Evolutionary conservation across 2,329 filamentous ascomycete genomes (phyloP), one percentile per base, ranked within the genome.

Genomic region (Alternaria gansuensis): DNA sequence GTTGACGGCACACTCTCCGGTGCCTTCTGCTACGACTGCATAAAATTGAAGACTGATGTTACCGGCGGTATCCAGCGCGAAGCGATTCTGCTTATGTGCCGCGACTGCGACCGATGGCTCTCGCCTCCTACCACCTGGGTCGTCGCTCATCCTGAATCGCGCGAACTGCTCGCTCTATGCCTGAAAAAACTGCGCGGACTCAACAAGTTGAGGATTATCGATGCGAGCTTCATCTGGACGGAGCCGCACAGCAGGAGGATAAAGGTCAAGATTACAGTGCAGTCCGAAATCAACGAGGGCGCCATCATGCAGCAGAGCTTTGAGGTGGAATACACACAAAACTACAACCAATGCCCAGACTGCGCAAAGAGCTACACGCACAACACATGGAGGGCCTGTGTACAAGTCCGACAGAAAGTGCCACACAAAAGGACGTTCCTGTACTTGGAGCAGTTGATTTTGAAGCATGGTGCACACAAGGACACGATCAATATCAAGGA

Each of bases 401-500:
- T 98, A 7, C 96, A 99, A 81, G 92, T 99, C 55, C 89, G 95
- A 63, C 95, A 99, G 78, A 97, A 98, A 81, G 95, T 99, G 37
- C 87, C 91, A 5, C 95, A 99, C 82, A 99, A 98, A 87, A 85
- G 95, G 70, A 91, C 89, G 1, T 92, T 92, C 77, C 78, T 92
- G 58, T 91, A 86, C 75, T 87, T 98, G 34, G 95, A 98, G 79
- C 94, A 99, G 82, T 84, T 98, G 56, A 96, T 99, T 69, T 83
- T 99, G 69, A 98, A 97, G 83, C 93, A 98, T 77, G 87, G 87
- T 55, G 95, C 94, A 4, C 75, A 77, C 64, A 76, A 88, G 65
- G 93, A 99, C 68, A 95, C 94, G 0, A 93, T 97, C 79, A 99
- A 98, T 78, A 99, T 99, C 81, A 97, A 96, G 77, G 95, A 99